Evolutionary conservation across 2,329 filamentous ascomycete species (phyloP), one percentile per base, ranked within the genome.

Genomic region (Aspergillus fijiensis): DNA sequence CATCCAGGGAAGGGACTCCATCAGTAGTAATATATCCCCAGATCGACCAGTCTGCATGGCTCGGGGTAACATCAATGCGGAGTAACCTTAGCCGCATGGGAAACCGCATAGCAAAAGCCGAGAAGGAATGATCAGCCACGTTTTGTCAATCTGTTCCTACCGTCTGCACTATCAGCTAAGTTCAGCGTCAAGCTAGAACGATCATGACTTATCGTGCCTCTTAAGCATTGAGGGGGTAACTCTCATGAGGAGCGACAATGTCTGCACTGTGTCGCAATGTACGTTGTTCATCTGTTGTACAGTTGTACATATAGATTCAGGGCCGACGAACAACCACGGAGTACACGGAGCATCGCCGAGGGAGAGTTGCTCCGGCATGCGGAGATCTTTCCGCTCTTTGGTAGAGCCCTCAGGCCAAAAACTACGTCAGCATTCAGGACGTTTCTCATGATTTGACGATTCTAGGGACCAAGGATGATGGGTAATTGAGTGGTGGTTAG

Each of bases 31-130:
- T 45, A 35, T 12, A 42, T 14, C 19, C 16, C 10, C 42, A 25
- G 52, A 29, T 33, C 52, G 52, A 42, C n/a, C 21, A 49, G 35
- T 45, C 25, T n/a, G 39, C 53, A 47, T 55, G 53, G 33, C 49
- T 55, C 53, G 53, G 53, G n/a, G 33, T 33, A 55, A 33, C 53
- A 55, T 55, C 53, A 48, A 49, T 47, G 53, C 53, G 53, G 53
- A 47, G 45, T 19, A 47, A 49, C 42, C n/a, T 39, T 48, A 21
- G 42, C 52, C 42, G 27, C 53, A 49, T 19, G 39, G 3, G 12
- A 35, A 9, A 10, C 39, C 16, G 39, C 39, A 19, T 45, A 16
- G 16, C 16, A 7, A 45, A 45, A 19, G 16, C 39, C 39, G 39
- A 45, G 39, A 45, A 45, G 6, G 16, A 16, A 16, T 45, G 16